phyloP scores from a whole-genome alignment of 352 stramenopile species.

The Phytophthora podocarpi region DNA sequence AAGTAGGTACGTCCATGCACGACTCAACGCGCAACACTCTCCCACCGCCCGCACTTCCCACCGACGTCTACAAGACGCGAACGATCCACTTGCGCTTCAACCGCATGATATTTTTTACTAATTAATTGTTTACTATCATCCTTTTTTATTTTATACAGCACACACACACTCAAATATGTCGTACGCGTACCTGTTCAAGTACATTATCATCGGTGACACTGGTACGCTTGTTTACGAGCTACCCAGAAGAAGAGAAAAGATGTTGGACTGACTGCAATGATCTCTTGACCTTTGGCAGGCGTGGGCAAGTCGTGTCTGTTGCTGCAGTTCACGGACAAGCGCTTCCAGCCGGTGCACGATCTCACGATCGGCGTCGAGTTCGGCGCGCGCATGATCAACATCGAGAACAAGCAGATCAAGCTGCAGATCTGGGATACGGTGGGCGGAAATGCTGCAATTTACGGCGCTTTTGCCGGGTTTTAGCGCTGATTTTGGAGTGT shows the following conservation, averaged over 20 bases:
- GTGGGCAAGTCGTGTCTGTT: slow-evolving; percentile 99
- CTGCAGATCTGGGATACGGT: slow-evolving; percentile 98
- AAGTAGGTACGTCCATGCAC: slow-evolving; percentile 21
- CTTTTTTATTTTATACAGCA: background rate
- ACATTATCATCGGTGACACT: slow-evolving; percentile 99
- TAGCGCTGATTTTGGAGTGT: slow-evolving; percentile 28
- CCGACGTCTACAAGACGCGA: background rate
- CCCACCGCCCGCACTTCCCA: background rate
- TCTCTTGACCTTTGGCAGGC: slow-evolving; percentile 64
- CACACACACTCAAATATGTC: slow-evolving; percentile 67
- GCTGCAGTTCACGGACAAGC: slow-evolving; percentile 99
- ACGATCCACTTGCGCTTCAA: slow-evolving; percentile 9
- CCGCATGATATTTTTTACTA: background rate
- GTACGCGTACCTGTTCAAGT: slow-evolving; percentile 97
- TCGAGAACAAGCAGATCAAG: slow-evolving; percentile 98
- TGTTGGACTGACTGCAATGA: background rate
- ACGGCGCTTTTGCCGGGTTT: background rate
- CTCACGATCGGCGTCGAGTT: slow-evolving; percentile 99
- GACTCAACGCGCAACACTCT: background rate
- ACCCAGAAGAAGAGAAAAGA: too few species aligned
- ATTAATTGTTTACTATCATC: background rate
- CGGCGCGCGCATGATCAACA: slow-evolving; percentile 98
- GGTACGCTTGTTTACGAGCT: too few species aligned
- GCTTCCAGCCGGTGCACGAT: slow-evolving; percentile 99
- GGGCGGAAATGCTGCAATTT: background rate